A percentile compares a stretch with the other conserved stretches of the same genome.
Conservation (phyloP, 352 stramenopile genomes). For the Phytophthora pinifolia region DNA sequence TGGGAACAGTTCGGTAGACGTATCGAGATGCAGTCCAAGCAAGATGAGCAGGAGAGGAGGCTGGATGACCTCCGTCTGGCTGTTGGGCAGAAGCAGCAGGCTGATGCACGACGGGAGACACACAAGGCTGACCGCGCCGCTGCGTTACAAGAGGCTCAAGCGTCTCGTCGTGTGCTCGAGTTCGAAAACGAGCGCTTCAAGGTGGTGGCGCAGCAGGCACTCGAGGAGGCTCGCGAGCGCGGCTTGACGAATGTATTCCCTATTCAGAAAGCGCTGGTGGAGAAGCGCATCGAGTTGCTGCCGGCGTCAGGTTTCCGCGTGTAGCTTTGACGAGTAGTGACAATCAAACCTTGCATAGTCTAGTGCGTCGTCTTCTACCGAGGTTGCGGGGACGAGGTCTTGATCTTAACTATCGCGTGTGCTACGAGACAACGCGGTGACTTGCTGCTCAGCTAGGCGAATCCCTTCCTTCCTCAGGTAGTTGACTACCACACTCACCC, state of each 20-base stretch:
- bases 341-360: slow-evolving; percentile 12
- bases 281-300: slow-evolving; percentile 74
- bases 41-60: slow-evolving; percentile 65
- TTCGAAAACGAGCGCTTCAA: slow-evolving; percentile 66
- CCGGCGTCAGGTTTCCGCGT: slow-evolving; percentile 72
- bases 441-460: slow-evolving; percentile 72
- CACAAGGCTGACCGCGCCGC: slow-evolving; percentile 42
- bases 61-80: slow-evolving; percentile 63
- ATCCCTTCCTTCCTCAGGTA: slow-evolving; percentile 71
- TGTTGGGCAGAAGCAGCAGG: slow-evolving; percentile 76
- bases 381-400: not conserved
- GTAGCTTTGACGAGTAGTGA: slow-evolving; percentile 21
- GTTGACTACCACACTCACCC: slow-evolving; percentile 59
- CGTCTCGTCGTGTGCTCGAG: slow-evolving; percentile 35
- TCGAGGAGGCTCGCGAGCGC: slow-evolving; percentile 58
- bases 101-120: slow-evolving; percentile 60
- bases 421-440: slow-evolving; percentile 38
- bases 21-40: slow-evolving; percentile 51
- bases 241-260: slow-evolving; percentile 67
- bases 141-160: slow-evolving; percentile 33
- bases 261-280: slow-evolving; percentile 69
- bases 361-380: not conserved
- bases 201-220: slow-evolving; percentile 46
- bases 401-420: no score
- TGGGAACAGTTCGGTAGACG: slow-evolving; percentile 72